These are phyloP conservation scores for Hypoxylon cercidicola DNA, from an alignment of 495 filamentous ascomycete species.

Conservation along the genomic window DNA sequence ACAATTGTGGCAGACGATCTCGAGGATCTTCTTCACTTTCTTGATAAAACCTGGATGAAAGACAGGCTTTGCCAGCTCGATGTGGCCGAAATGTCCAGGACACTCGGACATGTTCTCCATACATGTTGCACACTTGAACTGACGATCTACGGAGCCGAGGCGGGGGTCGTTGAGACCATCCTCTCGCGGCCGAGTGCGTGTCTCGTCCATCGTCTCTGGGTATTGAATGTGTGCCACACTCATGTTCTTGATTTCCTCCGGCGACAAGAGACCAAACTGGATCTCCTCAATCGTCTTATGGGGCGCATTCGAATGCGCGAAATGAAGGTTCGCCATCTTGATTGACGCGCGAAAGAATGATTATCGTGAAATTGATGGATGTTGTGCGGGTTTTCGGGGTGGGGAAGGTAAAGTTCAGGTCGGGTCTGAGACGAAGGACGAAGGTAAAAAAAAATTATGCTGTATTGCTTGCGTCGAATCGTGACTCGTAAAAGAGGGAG, in stretches of 20 bases:
- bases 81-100: conserved; percentile 97
- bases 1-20: conserved; percentile 98
- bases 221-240: conserved; percentile 93
- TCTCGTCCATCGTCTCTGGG: conserved; percentile 98
- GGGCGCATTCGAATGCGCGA: conserved; percentile 92
- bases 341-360: conserved; percentile 26
- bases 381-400: too few species aligned
- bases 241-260: conserved; percentile 98
- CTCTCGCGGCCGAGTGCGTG: conserved; percentile 83
- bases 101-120: conserved; percentile 93
- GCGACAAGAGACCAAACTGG: conserved; percentile 95
- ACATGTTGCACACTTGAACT: conserved; percentile 94
- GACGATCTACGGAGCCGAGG: conserved; percentile 92
- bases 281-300: conserved; percentile 97
- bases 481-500: conserved; percentile 33
- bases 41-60: conserved; percentile 96
- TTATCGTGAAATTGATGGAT: conserved; percentile 4
- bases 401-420: neutral
- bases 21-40: conserved; percentile 97
- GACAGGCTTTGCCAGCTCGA: conserved; percentile 93
- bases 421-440: conserved; percentile 15
- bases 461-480: conserved; percentile 31
- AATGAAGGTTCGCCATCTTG: conserved; percentile 93
- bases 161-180: conserved; percentile 92
- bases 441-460: conserved; percentile 10